Evolutionary conservation across 805 yeast genomes (phyloP).

Genomic region (Candida morakotiae): DNA sequence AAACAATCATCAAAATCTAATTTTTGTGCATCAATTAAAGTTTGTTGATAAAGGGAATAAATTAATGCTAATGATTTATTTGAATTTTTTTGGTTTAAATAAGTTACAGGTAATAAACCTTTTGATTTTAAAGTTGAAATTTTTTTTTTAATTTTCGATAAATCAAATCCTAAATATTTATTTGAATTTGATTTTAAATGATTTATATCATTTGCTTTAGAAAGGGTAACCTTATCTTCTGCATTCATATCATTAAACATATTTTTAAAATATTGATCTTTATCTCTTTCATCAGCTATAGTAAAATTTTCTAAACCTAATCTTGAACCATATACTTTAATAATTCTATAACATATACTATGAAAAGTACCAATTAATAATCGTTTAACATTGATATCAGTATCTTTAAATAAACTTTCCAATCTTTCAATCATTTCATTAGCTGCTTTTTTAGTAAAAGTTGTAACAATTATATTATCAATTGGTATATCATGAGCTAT

Average conservation of each 20-base stretch:
- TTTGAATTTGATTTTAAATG: conserved; percentile 6
- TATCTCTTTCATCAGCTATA: conserved; percentile 66
- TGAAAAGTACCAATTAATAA: conserved; percentile 88
- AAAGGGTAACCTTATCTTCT: conserved; percentile 9
- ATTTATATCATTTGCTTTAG: conserved; percentile 1
- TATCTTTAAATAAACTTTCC: conserved; percentile 22
- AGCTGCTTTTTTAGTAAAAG: conserved; percentile 93
- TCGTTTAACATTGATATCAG: conserved; percentile 35
- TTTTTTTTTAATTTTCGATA: conserved; percentile 35
- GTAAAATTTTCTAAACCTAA: conserved; percentile 44
- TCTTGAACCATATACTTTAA: conserved; percentile 50
- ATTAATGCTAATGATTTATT: conserved; percentile 23
- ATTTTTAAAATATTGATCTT: conserved; percentile 41
- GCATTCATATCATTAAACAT: conserved; percentile 24
- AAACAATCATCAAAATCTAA: conserved; percentile 86
- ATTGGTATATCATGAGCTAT: conserved; percentile 52
- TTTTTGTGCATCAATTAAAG: conserved; percentile 37
- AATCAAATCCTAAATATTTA: conserved; percentile 34
- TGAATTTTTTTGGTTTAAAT: conserved; percentile 12
- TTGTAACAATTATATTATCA: conserved; percentile 69
- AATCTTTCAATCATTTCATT: conserved; percentile 75
- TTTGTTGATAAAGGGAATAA: conserved; percentile 51
- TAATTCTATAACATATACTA: conserved; percentile 63
- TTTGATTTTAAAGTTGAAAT: conserved; percentile 57
- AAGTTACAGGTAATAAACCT: conserved; percentile 44